phyloP scores from a whole-genome alignment of 148 eudicot genomes.

The Persicaria tinctoria region DNA sequence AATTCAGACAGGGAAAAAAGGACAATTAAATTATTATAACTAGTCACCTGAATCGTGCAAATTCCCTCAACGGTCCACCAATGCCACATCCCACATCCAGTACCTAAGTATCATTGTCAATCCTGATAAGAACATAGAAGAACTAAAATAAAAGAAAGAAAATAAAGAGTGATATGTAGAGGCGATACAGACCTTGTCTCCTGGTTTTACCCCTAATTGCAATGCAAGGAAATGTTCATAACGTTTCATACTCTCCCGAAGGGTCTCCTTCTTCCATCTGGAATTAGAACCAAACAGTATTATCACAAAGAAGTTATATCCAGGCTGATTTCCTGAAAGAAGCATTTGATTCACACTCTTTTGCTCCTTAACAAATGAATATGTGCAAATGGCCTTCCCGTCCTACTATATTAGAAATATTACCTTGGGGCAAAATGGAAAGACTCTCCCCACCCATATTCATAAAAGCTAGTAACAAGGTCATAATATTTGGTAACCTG shows the following conservation, averaged over 20 bases:
- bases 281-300: slow-evolving; percentile 5
- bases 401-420: neutral
- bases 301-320: neutral
- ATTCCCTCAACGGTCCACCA: slow-evolving; percentile 90
- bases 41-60: slow-evolving; percentile 68
- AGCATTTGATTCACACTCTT: neutral
- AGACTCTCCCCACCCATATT: slow-evolving; percentile 99
- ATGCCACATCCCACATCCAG: slow-evolving; percentile 96
- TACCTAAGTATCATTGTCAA: slow-evolving; percentile 35
- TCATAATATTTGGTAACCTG: slow-evolving; percentile 97
- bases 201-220: slow-evolving; percentile 79
- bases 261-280: slow-evolving; percentile 96
- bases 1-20: neutral
- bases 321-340: neutral
- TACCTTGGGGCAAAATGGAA: slow-evolving; percentile 96
- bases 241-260: slow-evolving; percentile 89
- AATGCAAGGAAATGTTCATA: slow-evolving; percentile 96
- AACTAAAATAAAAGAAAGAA: neutral
- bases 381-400: neutral
- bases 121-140: neutral
- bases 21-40: neutral
- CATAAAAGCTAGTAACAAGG: slow-evolving; percentile 93
- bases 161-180: neutral
- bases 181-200: slow-evolving; percentile 54
- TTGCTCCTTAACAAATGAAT: neutral